A percentile compares a stretch with the other conserved stretches of the same genome.
phyloP scores from a whole-genome alignment of 768 basidiomycete genomes.

The Auriscalpium orientale region DNA sequence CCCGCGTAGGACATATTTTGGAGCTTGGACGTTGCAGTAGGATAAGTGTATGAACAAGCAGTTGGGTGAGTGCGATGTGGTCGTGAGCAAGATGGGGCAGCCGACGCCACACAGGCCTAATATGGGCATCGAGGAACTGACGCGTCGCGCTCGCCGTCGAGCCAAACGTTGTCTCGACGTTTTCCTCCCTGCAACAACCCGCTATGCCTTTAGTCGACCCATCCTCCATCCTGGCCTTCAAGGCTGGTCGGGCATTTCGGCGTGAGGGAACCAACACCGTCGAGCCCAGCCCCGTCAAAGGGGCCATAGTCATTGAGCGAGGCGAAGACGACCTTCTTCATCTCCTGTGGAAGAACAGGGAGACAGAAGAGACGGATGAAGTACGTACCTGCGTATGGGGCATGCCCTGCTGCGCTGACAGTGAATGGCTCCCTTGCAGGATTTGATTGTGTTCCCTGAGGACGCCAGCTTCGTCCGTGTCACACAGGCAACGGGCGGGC shows the following conservation, averaged over 20 bases:
- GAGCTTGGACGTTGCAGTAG: no score
- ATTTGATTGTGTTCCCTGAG: constrained; percentile 79
- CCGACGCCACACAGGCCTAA: no score
- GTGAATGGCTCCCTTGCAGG: constrained; percentile 34
- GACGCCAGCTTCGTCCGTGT: constrained; percentile 82
- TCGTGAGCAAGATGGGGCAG: background rate
- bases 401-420: background rate
- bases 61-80: background rate
- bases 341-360: constrained; percentile 74
- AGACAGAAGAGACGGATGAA: constrained; percentile 54
- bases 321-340: constrained; percentile 73
- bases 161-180: background rate
- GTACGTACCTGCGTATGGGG: constrained; percentile 25
- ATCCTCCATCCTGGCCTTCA: constrained; percentile 37
- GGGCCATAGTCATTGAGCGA: constrained; percentile 59
- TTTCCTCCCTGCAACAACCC: background rate
- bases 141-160: constrained; percentile 2
- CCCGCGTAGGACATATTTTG: background rate
- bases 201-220: constrained; percentile 11
- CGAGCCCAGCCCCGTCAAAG: constrained; percentile 62
- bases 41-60: no score
- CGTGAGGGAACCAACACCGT: constrained; percentile 60
- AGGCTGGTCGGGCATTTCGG: constrained; percentile 71
- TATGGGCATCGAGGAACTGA: background rate
- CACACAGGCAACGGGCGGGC: constrained; percentile 48